Base-by-base conservation (phyloP, 139 green algal genomes). In the Coelastrella sp. region DNA sequence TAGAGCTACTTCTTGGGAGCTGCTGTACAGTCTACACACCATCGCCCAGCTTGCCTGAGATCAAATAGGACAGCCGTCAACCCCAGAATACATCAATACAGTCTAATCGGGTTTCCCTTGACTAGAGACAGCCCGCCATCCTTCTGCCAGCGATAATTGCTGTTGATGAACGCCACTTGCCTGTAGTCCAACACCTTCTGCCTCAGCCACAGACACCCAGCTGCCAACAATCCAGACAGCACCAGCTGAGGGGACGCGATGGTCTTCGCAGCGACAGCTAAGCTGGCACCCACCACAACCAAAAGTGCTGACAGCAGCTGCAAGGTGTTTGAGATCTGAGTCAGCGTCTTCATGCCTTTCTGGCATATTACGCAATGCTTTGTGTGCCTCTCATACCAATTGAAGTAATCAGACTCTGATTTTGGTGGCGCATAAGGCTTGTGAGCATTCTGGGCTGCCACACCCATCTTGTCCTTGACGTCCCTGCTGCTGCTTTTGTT, bases 351-450 rank as follows among this genome's bases (percentile, higher is more conserved):
- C 81, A 86, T 43, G 8, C 81, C 86, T 19, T 32, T 19, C 43
- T 87, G 81, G 66, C 86, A 89, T 21, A 37, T 21, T 4, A 25
- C 40, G 53, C 81, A 85, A 57, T 89, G 86, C 48, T 40, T 79
- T 15, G 69, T 77, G 57, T 89, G 86, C 13, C 85, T 60, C 34
- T 89, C 79, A 60, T 48, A 74, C 66, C 66, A 74, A 15, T 32
- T 48, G 62, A 69, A 69, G 62, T 41, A 41, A 23, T 41, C 8
- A 9, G 2, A 8, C n/a, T 69, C 62, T n/a, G 27, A 21, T 41
- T 15, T 40, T 8, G 62, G 62, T 45, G 62, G 27, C 7, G 34
- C 27, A 27, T 50, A 45, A 4, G 9, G 4, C 34, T 32, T 50
- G 9, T 21, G 5, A 4, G 66, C 35, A 45, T 74, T 30, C 66